Base-by-base conservation (phyloP, 352 stramenopile genomes). In the Phytophthora pinifolia region DNA sequence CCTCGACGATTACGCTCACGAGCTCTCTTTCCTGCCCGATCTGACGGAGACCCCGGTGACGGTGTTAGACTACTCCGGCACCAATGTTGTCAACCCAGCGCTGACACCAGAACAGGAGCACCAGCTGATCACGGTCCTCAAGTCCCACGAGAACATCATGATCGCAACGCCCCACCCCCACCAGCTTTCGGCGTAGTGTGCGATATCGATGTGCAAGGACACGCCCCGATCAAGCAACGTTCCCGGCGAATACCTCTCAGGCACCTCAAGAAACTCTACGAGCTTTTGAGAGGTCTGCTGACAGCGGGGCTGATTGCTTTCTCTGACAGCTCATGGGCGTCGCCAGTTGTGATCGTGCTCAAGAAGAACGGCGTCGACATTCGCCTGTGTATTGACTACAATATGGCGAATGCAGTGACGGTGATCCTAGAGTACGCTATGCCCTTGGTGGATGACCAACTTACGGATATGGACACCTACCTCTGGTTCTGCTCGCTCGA, bases 111-210 rank as follows among this genome's bases (percentile, higher is more conserved):
- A n/a, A n/a, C n/a, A n/a, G n/a, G n/a, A n/a, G n/a, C n/a, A n/a
- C n/a, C 20, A 3, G 20, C 3, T 22, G 3, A 22, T 22, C 20
- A 3, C 1, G 2, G 20, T 22, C 20, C 20, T 22, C 2, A 22
- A 48, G 9, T 2, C 7, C 3, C 45, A 55, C 17, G 36, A 37
- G 33, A 4, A 3, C 0, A 55, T 55, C 4, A 38, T 55, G 34
- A 55, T 55, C 13, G 25, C 35, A 46, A 55, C 10, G n/a, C 47
- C 0, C 14, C 46, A 15, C 47, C 47, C 22, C 47, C 47, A 3
- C 36, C 37, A 0, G 35, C 47, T 2, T 55, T 46, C 10, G 37
- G 47, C 1, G 47, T 18, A 0, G 29, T 55, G 1, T 55, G 36
- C 6, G 47, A 46, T 15, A 47, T 55, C 3, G 29, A 53, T 8